Evolutionary conservation across 179 eudicot species (phyloP), one percentile per base, ranked within the genome.

Genomic region (Vitellaria paradoxa): DNA sequence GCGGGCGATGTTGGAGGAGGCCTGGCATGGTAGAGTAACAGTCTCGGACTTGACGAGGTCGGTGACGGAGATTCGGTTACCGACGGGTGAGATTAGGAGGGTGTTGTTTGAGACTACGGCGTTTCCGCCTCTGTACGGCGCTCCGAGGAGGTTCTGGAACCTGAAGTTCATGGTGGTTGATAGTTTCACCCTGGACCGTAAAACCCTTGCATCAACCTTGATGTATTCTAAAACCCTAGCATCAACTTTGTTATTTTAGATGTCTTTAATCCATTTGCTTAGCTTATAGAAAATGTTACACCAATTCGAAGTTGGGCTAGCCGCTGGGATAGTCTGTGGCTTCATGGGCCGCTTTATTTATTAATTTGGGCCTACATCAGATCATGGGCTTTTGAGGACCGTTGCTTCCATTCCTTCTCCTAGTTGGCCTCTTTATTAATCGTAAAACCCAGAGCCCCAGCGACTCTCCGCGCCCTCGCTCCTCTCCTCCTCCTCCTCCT

Each of bases 121-220:
- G 82, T 95, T 95, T 45, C 99, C 99, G 61, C 99, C 99, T 42
- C 97, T 81, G 86, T 95, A 95, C 0, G 99, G 95, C 9, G 97
- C 98, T 76, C 98, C 99, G 18, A 93, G 88, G 50, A 91, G 95
- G 79, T 93, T 95, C 18, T 91, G 95, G 82, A 93, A 95, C 50
- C 91, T 79, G 93, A 85, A 93, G 70, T 95, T 93, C 98, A 93
- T 93, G 74, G 74, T 73, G 72, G n/a, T 17, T 12, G n/a, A 17
- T 61, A 63, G 49, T 2, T 37, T 40, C 40, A 46, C 21, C 6
- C 26, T 2, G 6, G 17, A 61, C 42, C 65, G 81, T 77, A 71
- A 81, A 81, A 77, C 83, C 82, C 57, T 5, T 4, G 11, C 10
- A 9, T 6, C 18, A 2, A 20, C 26, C 7, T 17, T 9, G 52